phyloP scores from a whole-genome alignment of 495 filamentous ascomycete genomes.

The Friedmanniomyces endolithicus region DNA sequence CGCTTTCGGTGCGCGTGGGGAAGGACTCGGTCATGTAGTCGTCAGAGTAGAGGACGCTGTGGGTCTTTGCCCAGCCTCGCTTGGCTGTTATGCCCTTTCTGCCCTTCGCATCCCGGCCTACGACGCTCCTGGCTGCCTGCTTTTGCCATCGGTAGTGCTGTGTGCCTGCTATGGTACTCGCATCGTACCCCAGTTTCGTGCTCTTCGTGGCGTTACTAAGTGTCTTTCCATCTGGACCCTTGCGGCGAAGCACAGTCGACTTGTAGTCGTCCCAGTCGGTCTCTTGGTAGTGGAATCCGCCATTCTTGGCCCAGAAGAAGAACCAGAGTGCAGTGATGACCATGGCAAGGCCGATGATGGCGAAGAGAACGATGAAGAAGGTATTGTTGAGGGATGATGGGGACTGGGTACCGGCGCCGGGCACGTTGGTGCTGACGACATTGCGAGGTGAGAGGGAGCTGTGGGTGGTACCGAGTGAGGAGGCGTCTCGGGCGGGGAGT shows the following conservation, averaged over 20 bases:
- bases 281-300: conserved; percentile 74
- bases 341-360: conserved; percentile 64
- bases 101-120: conserved; percentile 21
- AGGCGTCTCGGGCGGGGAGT: background rate
- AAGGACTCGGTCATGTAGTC: conserved; percentile 13
- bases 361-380: conserved; percentile 73
- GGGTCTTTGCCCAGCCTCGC: conserved; percentile 16
- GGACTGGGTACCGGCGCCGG: conserved; percentile 41
- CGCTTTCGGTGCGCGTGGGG: conserved; percentile 13
- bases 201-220: conserved; percentile 66
- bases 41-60: conserved; percentile 18
- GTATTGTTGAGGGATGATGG: conserved; percentile 71
- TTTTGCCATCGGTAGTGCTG: conserved; percentile 14
- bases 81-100: conserved; percentile 19
- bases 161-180: conserved; percentile 43
- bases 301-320: conserved; percentile 96
- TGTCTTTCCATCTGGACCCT: conserved; percentile 75
- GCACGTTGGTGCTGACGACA: conserved; percentile 23
- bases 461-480: background rate
- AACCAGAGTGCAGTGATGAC: conserved; percentile 79
- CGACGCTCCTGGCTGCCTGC: conserved; percentile 10
- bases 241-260: conserved; percentile 82
- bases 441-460: conserved; percentile 1
- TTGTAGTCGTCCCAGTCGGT: conserved; percentile 98
- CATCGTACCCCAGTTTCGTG: conserved; percentile 65